Base-by-base conservation (phyloP, 2,329 filamentous ascomycete species). In the Alternaria hordeiaustralica region DNA sequence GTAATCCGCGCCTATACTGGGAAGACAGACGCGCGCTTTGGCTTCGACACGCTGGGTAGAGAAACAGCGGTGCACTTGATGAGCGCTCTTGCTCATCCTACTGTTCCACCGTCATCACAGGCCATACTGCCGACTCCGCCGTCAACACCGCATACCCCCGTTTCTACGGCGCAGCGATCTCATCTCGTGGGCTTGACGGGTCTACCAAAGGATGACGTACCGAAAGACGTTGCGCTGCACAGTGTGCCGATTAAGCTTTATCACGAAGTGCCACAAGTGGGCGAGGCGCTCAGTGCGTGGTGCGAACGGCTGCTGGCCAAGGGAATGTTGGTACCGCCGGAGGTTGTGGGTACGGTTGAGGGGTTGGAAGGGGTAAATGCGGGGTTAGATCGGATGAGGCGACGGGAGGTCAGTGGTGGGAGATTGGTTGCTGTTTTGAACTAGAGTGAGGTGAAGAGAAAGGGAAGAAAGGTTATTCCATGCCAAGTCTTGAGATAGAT, bases 231-330 rank as follows among this genome's bases (percentile, higher is more conserved):
- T 0, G 75, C 82, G 6, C 85, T 88, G 60, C 90, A 93, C 71
- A 87, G 84, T 0, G 89, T 94, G 0, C 91, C 91, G 0, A 92
- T 94, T 65, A 94, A 94, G 77, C 72, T 92, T 5, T 94, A 92
- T 72, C 92, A 94, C 72, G 88, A 90, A 61, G 84, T 89, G 0
- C 86, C 88, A 0, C 82, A 83, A 2, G 82, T 93, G 0, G 92
- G 92, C 0, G 86, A 89, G 65, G 83, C 83, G 0, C 75, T 93
- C 58, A 88, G 88, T 12, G 75, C 81, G 2, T 94, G 91, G 91
- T 80, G 93, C 25, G 91, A 93, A 75, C 80, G 83, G 23, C 77
- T 94, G n/a, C 77, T 94, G 7, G 81, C 84, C 9, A 80, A 83
- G 0, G 82, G 84, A 0, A 74, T 83, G 0, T 71, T 94, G 4